These are phyloP conservation scores for Zygotorulaspora mrakii DNA, from an alignment of 1,139 yeast species.

Conservation along the genomic window DNA sequence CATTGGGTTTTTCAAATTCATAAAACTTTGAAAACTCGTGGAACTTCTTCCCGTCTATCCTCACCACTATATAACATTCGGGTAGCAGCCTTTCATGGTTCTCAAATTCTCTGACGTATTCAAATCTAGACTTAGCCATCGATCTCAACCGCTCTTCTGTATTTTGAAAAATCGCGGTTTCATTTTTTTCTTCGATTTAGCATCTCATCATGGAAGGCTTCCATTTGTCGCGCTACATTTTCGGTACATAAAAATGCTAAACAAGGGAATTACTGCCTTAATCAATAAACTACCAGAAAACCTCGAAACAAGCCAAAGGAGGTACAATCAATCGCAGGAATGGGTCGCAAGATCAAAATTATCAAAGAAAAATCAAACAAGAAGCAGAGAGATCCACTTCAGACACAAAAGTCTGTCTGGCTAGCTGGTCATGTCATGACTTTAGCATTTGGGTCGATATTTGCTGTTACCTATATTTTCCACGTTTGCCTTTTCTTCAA, in stretches of 20 bases:
- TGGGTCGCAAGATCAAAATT: constrained; percentile 26
- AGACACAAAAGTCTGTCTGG: constrained; percentile 51
- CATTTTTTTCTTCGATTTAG: not conserved
- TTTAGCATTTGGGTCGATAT: constrained; percentile 48
- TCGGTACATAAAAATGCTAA: constrained; percentile 6
- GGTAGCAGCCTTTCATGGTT: constrained; percentile 69
- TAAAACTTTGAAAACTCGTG: constrained; percentile 77
- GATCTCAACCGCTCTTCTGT: too few relatives aligned
- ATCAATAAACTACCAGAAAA: too few relatives aligned
- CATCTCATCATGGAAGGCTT: not conserved
- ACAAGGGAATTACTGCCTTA: not conserved
- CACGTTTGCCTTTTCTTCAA: constrained; percentile 31
- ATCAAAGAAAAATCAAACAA: constrained; percentile 26
- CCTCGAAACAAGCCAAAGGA: not conserved
- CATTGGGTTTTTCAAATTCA: constrained; percentile 83
- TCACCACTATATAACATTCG: constrained; percentile 72
- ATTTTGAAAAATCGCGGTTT: not conserved
- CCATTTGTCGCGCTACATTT: not conserved
- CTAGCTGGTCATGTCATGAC: constrained; percentile 55
- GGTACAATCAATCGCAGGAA: too few relatives aligned
- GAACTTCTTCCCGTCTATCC: constrained; percentile 93
- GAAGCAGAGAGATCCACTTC: constrained; percentile 26
- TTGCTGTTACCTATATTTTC: constrained; percentile 45
- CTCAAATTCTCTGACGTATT: constrained; percentile 83
- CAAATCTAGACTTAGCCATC: constrained; percentile 81